Evolutionary conservation across 2,329 filamentous ascomycete genomes (phyloP).

Genomic region (Cladosporium sp.): DNA sequence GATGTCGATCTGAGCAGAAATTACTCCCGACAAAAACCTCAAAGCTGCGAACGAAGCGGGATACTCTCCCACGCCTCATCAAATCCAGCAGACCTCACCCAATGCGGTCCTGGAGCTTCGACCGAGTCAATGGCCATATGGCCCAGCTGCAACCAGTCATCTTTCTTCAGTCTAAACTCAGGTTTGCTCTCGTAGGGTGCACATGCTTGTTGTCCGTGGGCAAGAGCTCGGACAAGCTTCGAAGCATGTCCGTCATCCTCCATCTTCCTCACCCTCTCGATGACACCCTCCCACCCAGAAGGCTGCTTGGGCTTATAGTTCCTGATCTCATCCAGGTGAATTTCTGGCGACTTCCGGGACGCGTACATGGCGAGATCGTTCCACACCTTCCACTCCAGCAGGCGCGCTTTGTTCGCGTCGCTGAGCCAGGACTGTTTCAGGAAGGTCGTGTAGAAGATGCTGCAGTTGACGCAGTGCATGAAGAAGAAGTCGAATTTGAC

Average conservation of each 20-base stretch:
- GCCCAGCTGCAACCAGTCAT: slow-evolving; percentile 57
- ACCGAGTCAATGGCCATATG: slow-evolving; percentile 62
- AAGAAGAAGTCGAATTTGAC: slow-evolving; percentile 79
- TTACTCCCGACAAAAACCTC: neutral
- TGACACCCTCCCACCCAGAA: slow-evolving; percentile 40
- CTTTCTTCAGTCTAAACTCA: slow-evolving; percentile 43
- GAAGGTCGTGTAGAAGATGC: slow-evolving; percentile 69
- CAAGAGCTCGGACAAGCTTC: slow-evolving; percentile 70
- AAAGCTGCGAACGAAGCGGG: slow-evolving; percentile 14
- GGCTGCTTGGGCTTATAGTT: slow-evolving; percentile 53
- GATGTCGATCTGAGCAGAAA: too few species aligned
- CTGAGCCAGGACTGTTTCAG: slow-evolving; percentile 59
- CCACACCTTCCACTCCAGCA: slow-evolving; percentile 80
- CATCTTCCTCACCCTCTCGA: slow-evolving; percentile 42
- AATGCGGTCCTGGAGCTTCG: slow-evolving; percentile 49
- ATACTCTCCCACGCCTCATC: slow-evolving; percentile 60
- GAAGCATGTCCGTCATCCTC: slow-evolving; percentile 77
- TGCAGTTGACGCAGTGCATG: slow-evolving; percentile 73
- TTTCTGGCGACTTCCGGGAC: slow-evolving; percentile 59
- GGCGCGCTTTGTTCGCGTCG: slow-evolving; percentile 56
- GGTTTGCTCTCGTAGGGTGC: slow-evolving; percentile 43
- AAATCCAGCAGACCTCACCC: slow-evolving; percentile 61
- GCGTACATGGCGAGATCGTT: slow-evolving; percentile 71
- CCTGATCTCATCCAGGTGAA: slow-evolving; percentile 56
- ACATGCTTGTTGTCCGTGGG: slow-evolving; percentile 56